Conservation (phyloP, 2,329 filamentous ascomycete species). For the Parastagonospora nodorum region DNA sequence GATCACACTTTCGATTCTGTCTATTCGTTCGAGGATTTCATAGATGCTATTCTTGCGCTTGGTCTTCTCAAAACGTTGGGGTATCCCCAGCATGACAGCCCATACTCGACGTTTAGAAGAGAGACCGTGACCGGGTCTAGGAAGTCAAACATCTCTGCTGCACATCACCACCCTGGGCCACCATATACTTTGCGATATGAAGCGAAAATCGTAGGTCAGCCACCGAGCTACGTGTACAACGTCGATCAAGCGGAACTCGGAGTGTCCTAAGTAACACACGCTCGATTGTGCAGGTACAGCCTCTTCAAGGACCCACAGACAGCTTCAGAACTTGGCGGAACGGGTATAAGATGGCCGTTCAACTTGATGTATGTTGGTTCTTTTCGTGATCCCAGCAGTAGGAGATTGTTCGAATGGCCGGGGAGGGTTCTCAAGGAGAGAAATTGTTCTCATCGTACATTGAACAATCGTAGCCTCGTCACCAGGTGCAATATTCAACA, state of each 20-base stretch:
- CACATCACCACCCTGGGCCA: neutral
- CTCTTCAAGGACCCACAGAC: conserved; percentile 1
- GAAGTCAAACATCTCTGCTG: neutral
- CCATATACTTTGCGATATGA: neutral
- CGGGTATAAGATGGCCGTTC: neutral
- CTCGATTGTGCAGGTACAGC: neutral
- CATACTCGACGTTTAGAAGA: neutral
- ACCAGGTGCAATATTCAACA: neutral
- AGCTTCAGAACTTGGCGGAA: neutral
- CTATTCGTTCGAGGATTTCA: neutral
- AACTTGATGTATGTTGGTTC: neutral
- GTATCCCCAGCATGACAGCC: neutral
- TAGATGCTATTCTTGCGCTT: neutral
- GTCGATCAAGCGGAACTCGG: neutral
- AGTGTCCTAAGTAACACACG: neutral
- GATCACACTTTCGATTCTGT: neutral
- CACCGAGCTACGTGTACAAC: neutral
- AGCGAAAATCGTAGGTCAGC: neutral
- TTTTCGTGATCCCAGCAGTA: conserved; percentile 1
- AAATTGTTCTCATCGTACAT: neutral
- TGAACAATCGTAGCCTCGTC: neutral
- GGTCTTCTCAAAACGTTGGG: neutral
- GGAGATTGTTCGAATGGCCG: neutral
- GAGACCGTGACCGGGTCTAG: neutral
- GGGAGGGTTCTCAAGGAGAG: neutral